Evolutionary conservation across 768 basidiomycete species (phyloP), one percentile per base, ranked within the genome.

Genomic region (Candolleomyces efflorescens): DNA sequence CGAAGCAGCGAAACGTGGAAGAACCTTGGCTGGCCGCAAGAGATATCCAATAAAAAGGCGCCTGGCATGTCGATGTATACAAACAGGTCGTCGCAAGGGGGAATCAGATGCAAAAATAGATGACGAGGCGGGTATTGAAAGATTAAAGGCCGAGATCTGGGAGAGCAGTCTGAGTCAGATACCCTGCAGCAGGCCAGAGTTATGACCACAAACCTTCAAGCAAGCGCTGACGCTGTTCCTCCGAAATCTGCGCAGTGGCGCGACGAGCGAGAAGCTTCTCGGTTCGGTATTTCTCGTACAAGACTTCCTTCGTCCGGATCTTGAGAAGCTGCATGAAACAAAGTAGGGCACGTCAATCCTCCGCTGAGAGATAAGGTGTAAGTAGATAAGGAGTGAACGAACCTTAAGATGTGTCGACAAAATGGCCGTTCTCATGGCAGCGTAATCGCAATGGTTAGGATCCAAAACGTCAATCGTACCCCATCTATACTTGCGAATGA

Each of bases 251-350:
- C 64, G 82, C 80, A 20, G 92, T 93, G 20, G 89, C 92, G 61
- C 92, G 87, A 62, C 90, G 82, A 46, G 90, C 91, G 18, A 94
- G 83, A 56, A 94, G 82, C 72, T 93, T 93, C 76, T 94, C 92
- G 1, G 92, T 94, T 67, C 95, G 80, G 72, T 88, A 98, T 65
- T 87, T 87, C 77, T 98, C 95, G 70, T 98, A 98, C 71, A 95
- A 73, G 56, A 93, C 90, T 69, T 96, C 91, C 64, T 87, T 87
- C 32, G 94, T 95, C 58, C 84, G 85, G 46, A 77, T 82, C 74
- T 92, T 93, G 59, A 96, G 78, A 65, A 89, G 78, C 91, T 94
- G 67, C 22, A 27, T 47, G 13, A 24, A 3, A 5, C 9, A 48
- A 36, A n/a, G n/a, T n/a, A n/a, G n/a, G n/a, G 32, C 32, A 37